phyloP scores from a whole-genome alignment of 208 protist genomes.

The Angomonas ambiguus region DNA sequence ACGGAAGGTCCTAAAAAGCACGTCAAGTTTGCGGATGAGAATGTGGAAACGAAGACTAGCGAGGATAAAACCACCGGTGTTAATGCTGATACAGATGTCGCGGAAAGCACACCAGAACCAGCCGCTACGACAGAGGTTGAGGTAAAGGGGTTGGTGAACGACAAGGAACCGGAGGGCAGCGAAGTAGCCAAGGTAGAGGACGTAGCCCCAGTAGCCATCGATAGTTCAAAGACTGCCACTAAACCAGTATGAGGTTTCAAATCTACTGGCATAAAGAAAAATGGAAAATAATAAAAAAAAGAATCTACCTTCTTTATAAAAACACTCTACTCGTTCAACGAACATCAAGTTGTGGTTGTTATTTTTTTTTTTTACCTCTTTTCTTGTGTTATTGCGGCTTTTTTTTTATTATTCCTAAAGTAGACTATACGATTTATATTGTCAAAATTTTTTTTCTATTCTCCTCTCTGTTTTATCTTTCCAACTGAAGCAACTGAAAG shows the following conservation, averaged over 20 bases:
- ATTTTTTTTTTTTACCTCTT: too few relatives aligned
- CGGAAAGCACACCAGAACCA: background rate
- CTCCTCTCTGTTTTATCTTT: background rate
- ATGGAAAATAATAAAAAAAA: background rate
- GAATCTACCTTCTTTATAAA: background rate
- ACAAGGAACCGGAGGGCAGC: conserved; percentile 7
- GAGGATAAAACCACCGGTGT: background rate
- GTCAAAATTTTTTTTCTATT: background rate
- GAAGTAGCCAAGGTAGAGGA: background rate
- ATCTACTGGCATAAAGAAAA: background rate
- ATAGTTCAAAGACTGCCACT: too few relatives aligned
- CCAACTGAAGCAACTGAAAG: background rate
- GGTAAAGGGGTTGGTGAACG: too few relatives aligned
- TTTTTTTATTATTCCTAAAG: background rate
- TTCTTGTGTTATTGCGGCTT: too few relatives aligned
- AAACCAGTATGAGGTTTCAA: too few relatives aligned
- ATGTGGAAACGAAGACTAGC: background rate
- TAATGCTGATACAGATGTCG: background rate
- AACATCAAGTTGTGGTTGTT: too few relatives aligned
- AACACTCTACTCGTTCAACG: too few relatives aligned
- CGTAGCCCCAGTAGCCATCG: background rate
- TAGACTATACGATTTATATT: background rate
- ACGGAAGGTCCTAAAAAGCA: background rate
- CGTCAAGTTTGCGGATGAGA: background rate
- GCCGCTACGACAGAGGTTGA: background rate